Evolutionary conservation across 306 rosid species (phyloP).

Genomic region (Sphenostylis stenocarpa): DNA sequence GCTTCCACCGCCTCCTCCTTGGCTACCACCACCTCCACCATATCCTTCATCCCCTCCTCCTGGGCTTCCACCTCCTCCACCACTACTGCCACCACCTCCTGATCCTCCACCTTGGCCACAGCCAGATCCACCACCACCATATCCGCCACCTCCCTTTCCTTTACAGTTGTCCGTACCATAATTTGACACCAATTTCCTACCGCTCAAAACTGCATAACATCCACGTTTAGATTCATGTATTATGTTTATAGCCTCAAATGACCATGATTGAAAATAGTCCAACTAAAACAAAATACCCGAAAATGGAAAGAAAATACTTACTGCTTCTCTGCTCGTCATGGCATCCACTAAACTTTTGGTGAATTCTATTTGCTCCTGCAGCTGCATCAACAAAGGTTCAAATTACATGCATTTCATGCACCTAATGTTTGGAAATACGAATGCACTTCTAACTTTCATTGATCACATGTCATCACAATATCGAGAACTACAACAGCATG

Average conservation of each 20-base stretch:
- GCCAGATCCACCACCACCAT: neutral
- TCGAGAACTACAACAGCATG: neutral
- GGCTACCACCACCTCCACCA: neutral
- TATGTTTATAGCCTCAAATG: neutral
- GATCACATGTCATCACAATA: neutral
- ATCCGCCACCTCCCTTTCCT: neutral
- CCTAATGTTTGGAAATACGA: neutral
- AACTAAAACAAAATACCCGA: neutral
- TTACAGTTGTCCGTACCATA: neutral
- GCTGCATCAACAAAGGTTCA: neutral
- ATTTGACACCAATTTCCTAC: neutral
- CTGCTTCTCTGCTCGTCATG: neutral
- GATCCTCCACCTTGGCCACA: neutral
- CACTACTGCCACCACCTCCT: neutral
- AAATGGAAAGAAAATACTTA: neutral
- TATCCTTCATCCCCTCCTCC: too few species aligned
- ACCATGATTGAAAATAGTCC: neutral
- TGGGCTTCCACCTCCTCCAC: neutral
- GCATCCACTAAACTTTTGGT: neutral
- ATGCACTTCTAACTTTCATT: neutral
- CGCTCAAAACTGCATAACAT: constrained; percentile 19
- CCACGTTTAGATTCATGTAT: neutral
- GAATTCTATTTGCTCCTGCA: neutral
- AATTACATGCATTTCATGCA: neutral
- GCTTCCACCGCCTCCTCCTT: neutral